phyloP scores from a whole-genome alignment of 495 filamentous ascomycete species.

The Penicillium mononematosum region DNA sequence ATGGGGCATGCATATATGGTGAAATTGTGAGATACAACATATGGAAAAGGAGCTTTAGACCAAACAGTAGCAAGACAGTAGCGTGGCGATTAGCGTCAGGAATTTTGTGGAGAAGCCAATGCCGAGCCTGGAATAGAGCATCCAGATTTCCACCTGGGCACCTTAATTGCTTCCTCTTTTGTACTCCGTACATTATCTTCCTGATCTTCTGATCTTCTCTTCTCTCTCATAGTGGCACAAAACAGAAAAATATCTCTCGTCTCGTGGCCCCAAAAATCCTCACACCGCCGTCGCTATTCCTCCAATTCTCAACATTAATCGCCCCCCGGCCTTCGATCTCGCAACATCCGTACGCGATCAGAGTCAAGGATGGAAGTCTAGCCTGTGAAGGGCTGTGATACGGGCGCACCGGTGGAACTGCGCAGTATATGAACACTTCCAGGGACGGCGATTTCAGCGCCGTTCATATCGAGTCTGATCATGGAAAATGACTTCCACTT shows the following conservation, averaged over 20 bases:
- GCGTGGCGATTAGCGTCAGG: not conserved
- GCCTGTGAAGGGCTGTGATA: not conserved
- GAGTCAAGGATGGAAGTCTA: conserved; percentile 24
- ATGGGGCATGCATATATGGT: conserved; percentile 22
- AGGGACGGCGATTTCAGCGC: conserved; percentile 22
- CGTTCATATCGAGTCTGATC: conserved; percentile 25
- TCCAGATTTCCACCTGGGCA: conserved; percentile 21
- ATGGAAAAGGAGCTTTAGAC: not conserved
- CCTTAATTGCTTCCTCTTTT: conserved; percentile 14
- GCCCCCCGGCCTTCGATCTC: conserved; percentile 8
- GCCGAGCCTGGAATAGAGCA: conserved; percentile 16
- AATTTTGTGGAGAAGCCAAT: conserved; percentile 18
- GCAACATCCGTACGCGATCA: conserved; percentile 14
- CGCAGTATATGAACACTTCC: conserved; percentile 27
- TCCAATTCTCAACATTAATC: conserved; percentile 14
- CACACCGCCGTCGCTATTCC: not conserved
- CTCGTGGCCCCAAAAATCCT: not conserved
- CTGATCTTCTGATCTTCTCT: not conserved
- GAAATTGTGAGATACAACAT: not conserved
- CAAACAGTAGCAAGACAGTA: not conserved
- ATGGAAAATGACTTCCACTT: conserved; percentile 42
- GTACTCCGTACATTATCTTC: not conserved
- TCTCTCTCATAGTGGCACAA: not conserved
- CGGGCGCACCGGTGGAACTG: conserved; percentile 13
- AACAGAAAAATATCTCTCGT: not conserved